Conservation (phyloP, 805 yeast genomes). For the Clavispora asparagi region DNA sequence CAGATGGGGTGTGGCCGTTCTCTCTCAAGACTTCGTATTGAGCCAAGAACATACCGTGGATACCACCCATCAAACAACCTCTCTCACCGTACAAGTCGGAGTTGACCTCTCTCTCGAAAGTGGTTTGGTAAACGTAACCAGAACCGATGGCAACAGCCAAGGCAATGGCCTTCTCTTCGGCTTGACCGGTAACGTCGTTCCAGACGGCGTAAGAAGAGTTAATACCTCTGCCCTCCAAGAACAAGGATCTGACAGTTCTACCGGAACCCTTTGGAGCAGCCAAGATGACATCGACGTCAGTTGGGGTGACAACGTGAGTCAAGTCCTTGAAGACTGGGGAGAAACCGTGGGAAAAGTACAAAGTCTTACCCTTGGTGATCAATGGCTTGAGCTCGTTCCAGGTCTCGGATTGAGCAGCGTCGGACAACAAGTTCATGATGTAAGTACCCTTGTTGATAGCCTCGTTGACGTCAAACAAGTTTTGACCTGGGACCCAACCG, state of each 20-base stretch:
- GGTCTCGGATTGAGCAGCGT: conserved; percentile 99
- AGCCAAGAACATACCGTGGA: conserved; percentile 99
- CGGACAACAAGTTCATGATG: conserved; percentile 96
- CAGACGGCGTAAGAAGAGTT: conserved; percentile 99
- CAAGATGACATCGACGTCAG: conserved; percentile 90
- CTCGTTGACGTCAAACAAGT: conserved; percentile 90
- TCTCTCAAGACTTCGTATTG: conserved; percentile 99
- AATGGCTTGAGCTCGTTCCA: conserved; percentile 85
- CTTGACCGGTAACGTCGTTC: conserved; percentile 99
- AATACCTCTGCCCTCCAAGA: conserved; percentile 99
- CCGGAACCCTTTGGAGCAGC: conserved; percentile 99
- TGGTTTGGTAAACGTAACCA: conserved; percentile 99
- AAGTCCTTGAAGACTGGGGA: conserved; percentile 98
- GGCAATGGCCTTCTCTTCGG: conserved; percentile 98
- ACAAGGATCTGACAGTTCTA: conserved; percentile 97
- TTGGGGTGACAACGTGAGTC: conserved; percentile 94
- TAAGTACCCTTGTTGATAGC: conserved; percentile 90
- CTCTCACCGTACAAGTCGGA: conserved; percentile 99
- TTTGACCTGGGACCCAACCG: conserved; percentile 99
- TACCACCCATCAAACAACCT: conserved; percentile 99
- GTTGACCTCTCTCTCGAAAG: conserved; percentile 98
- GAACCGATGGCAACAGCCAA: conserved; percentile 99
- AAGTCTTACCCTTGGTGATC: conserved; percentile 94
- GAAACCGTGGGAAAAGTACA: conserved; percentile 99
- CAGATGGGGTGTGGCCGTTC: conserved; percentile 99